phyloP scores from a whole-genome alignment of 352 stramenopile species.

The Globisporangium cylindrosporum region DNA sequence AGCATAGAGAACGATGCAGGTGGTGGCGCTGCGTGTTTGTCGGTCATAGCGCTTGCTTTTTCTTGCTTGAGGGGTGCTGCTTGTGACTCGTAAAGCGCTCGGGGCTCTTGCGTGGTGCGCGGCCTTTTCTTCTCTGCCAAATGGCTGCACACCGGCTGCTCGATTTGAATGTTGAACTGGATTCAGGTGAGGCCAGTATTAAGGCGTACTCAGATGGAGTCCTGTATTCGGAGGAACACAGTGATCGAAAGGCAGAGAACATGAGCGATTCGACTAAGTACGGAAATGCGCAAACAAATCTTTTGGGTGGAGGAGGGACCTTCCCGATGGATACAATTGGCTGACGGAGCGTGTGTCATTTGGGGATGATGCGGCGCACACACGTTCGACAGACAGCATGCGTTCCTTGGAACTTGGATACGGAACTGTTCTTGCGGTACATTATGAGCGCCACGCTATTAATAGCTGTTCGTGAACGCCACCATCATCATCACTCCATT shows the following conservation, averaged over 20 bases:
- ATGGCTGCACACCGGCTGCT: neutral
- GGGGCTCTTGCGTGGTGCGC: neutral
- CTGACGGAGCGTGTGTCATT: conserved; percentile 6
- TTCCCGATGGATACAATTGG: conserved; percentile 3
- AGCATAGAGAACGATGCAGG: neutral
- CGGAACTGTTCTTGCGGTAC: neutral
- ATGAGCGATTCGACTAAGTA: neutral
- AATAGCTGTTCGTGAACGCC: neutral
- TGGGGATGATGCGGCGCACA: neutral
- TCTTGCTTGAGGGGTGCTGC: neutral
- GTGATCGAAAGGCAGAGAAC: neutral
- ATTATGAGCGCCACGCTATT: neutral
- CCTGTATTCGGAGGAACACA: neutral
- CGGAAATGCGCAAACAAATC: conserved; percentile 7
- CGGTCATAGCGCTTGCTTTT: neutral
- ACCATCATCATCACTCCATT: neutral
- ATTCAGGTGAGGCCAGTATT: neutral
- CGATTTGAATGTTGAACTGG: neutral
- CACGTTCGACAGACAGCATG: neutral
- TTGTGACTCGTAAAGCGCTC: neutral
- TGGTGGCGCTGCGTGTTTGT: neutral
- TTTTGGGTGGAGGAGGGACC: neutral
- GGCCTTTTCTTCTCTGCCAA: conserved; percentile 1
- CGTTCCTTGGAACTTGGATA: neutral
- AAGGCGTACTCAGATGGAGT: neutral